Evolutionary conservation across 2,329 filamentous ascomycete species (phyloP).

Genomic region (Microsporum canis): DNA sequence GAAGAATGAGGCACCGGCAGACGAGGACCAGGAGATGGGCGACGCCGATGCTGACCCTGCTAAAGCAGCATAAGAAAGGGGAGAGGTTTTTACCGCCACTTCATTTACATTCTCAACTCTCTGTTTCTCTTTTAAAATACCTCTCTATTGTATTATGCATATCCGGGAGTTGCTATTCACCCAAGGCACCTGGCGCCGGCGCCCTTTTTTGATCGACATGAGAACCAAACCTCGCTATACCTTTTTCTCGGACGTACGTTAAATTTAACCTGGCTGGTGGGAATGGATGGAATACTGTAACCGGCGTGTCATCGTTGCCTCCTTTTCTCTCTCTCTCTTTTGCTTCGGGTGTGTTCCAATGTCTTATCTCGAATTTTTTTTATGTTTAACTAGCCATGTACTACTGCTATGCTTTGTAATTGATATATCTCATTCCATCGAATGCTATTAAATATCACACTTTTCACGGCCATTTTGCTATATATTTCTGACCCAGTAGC

Average conservation of each 20-base stretch:
- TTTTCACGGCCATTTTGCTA: not conserved
- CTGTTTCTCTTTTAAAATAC: not conserved
- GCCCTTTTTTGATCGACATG: constrained; percentile 22
- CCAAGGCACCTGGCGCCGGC: constrained; percentile 8
- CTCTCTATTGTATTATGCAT: not conserved
- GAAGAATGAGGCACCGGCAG: not conserved
- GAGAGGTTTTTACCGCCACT: too few species aligned
- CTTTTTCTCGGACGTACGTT: constrained; percentile 47
- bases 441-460: not conserved
- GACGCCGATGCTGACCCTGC: not conserved
- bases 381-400: not conserved
- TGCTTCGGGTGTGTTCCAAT: not conserved
- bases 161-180: not conserved
- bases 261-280: not conserved
- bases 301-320: not conserved
- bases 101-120: not conserved
- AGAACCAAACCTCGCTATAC: constrained; percentile 63
- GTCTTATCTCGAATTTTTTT: not conserved
- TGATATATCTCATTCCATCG: not conserved
- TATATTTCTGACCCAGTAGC: too few species aligned
- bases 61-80: not conserved
- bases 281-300: not conserved
- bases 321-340: not conserved
- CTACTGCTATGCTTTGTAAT: not conserved
- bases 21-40: constrained; percentile 1